Base-by-base conservation (phyloP, 345 rosid species). In the Eucalyptus regnans region DNA sequence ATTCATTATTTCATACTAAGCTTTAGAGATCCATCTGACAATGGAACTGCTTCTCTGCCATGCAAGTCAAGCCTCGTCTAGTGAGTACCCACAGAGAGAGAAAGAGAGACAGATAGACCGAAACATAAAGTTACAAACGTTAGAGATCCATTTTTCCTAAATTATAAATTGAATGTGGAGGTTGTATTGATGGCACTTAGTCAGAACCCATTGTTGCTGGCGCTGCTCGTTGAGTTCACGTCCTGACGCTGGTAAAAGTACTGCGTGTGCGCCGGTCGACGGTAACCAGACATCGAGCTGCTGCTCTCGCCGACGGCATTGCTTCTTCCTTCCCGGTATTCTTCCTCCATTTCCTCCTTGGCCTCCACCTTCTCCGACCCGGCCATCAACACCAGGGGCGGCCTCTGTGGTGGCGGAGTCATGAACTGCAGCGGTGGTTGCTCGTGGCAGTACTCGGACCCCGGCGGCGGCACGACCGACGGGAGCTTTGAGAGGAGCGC, bases 401-500 rank as follows among this genome's bases (percentile, higher is more conserved):
- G 76, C 46, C 41, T 9, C 64, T 56, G 48, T 2, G 23, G 25
- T 20, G 25, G 90, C 4, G n/a, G 50, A 37, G 68, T 33, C 60
- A n/a, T 48, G 66, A 89, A 87, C 44, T 89, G 90, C 62, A 33
- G 9, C 6, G 84, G n/a, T 18, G 37, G 23, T 31, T 86, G 90
- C 51, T 54, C 76, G 8, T 88, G 33, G 86, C 66, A 66, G 66
- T 81, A 52, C 56, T 58, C 48, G 6, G 84, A 80, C 22, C 56
- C 89, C 41, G 90, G 88, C 7, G 96, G 96, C 2, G 97, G 98
- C 62, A 93, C 95, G 7, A 97, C 99, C 4, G 99, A 96, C 5
- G 99, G 99, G 76, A 97, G 97, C 94, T 97, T 96, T 5, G 98
- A 97, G 87, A 97, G 99, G 86, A 97, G 95, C 37, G 98, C 99